A percentile compares a stretch with the other conserved stretches of the same genome.
These are phyloP conservation scores for Phytophthora nicotianae DNA, from an alignment of 352 stramenopile species.

Conservation along the genomic window DNA sequence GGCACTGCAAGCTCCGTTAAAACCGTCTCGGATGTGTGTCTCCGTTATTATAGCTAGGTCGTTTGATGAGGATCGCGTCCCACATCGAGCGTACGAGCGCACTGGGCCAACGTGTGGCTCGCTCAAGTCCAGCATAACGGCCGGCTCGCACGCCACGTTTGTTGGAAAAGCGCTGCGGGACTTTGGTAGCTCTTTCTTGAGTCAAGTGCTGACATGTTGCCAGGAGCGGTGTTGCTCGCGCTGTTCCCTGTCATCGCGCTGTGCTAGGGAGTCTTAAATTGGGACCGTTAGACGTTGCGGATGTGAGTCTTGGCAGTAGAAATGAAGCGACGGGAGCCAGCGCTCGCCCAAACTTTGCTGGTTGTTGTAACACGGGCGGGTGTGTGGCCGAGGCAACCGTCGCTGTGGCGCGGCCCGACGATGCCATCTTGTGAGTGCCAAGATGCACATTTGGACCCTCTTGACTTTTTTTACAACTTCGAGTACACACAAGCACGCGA, in stretches of 20 bases:
- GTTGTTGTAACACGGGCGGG: constrained; percentile 12
- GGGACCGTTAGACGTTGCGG: constrained; percentile 28
- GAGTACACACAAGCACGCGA: constrained; percentile 17
- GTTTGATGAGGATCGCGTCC: not conserved
- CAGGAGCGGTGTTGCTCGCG: constrained; percentile 2
- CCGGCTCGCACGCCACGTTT: not conserved
- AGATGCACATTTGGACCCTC: not conserved
- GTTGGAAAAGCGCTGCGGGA: not conserved
- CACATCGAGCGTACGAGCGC: not conserved
- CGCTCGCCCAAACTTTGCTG: constrained; percentile 12
- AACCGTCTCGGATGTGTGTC: not conserved
- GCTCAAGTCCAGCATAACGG: constrained; percentile 2
- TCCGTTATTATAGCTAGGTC: not conserved
- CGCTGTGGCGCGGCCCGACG: constrained; percentile 7
- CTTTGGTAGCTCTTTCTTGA: not conserved
- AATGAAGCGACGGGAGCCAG: not conserved
- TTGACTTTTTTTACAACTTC: constrained; percentile 17
- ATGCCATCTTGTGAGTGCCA: not conserved
- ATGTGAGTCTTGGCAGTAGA: constrained; percentile 28
- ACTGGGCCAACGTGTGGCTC: not conserved
- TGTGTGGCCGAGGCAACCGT: constrained; percentile 7
- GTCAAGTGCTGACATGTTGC: constrained; percentile 8
- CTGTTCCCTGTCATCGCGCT: constrained; percentile 18
- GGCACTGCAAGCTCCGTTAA: not conserved
- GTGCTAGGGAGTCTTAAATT: not conserved